Conservation (phyloP, 2,329 filamentous ascomycete species). For the Trichoderma sp. region DNA sequence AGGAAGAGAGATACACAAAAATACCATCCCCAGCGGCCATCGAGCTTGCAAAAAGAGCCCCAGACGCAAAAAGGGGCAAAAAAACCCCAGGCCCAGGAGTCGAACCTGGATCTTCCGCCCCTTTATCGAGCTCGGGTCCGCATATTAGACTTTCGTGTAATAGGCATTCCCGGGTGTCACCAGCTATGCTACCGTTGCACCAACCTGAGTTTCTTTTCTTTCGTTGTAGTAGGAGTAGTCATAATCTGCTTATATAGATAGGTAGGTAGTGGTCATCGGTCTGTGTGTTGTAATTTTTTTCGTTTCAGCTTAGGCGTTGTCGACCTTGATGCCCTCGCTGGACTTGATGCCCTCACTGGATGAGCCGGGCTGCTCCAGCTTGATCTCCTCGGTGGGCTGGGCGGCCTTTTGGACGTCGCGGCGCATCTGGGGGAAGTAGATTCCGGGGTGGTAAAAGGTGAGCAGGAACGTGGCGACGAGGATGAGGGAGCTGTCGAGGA, state of each 20-base stretch:
- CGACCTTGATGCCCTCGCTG: constrained; percentile 25
- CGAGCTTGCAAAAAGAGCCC: not conserved
- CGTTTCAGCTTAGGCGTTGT: not conserved
- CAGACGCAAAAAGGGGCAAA: not conserved
- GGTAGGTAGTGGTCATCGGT: no score
- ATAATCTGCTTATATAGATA: not conserved
- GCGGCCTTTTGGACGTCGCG: constrained; percentile 24
- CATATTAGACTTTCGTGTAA: not conserved
- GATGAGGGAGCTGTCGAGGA: constrained; percentile 53
- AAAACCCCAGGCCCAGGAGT: not conserved
- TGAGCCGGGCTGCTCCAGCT: constrained; percentile 28
- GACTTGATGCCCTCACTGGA: constrained; percentile 29
- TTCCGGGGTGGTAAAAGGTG: constrained; percentile 52
- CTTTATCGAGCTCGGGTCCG: not conserved
- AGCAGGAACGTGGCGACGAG: constrained; percentile 49
- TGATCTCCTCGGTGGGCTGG: constrained; percentile 23
- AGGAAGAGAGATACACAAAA: not conserved
- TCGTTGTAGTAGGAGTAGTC: not conserved
- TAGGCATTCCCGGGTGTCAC: not conserved
- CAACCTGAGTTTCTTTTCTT: not conserved
- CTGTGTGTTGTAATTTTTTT: not conserved
- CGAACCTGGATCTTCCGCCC: not conserved
- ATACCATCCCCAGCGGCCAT: not conserved
- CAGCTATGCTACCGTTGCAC: not conserved
- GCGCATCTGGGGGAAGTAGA: constrained; percentile 55